Evolutionary conservation across 2,329 filamentous ascomycete genomes (phyloP), one percentile per base, ranked within the genome.

Genomic region (Lachnellula cervina): DNA sequence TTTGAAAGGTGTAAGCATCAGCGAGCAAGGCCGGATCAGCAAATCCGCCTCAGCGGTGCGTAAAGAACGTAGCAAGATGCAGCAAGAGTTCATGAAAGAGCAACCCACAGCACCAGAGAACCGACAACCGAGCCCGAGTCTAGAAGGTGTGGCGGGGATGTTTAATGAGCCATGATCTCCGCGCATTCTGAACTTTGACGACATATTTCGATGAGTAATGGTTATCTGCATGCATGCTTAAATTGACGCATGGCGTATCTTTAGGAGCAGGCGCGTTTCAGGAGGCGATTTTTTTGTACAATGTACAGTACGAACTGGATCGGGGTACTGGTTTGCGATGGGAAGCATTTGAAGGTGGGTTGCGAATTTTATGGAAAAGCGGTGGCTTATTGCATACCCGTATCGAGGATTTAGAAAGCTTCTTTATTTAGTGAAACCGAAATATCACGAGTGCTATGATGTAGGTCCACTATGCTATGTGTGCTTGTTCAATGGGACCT

Each of bases 1-100:
- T 44, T 79, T 99, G 6, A 86, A 96, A 63, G 94, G 94, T 0
- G 86, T 97, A 5, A 93, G 91, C 65, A 89, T 99, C 54, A 89
- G 92, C 7, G 94, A 99, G 73, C 88, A 94, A 76, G 94, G 94
- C 25, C 94, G 90, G 71, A 84, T 99, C 6, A 77, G 73, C 51
- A 83, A 83, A 70, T 78, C 75, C 46, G 72, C 72, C 13, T 73
- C 73, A 40, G 49, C 59, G 59, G 67, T 80, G 67, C 79, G 74
- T 61, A 68, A 73, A 19, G 66, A 68, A 5, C 73, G 80, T 35
- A 82, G 78, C 60, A 81, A 80, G 69, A 81, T 87, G 83, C 81
- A 82, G 5, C 82, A 87, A 66, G 78, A 81, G 55, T 87, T 87
- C 63, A 83, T 87, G 81, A 84, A 76, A 51, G 76, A 74, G n/a